Evolutionary conservation across 495 filamentous ascomycete genomes (phyloP).

Genomic region (Rusavskia elegans): DNA sequence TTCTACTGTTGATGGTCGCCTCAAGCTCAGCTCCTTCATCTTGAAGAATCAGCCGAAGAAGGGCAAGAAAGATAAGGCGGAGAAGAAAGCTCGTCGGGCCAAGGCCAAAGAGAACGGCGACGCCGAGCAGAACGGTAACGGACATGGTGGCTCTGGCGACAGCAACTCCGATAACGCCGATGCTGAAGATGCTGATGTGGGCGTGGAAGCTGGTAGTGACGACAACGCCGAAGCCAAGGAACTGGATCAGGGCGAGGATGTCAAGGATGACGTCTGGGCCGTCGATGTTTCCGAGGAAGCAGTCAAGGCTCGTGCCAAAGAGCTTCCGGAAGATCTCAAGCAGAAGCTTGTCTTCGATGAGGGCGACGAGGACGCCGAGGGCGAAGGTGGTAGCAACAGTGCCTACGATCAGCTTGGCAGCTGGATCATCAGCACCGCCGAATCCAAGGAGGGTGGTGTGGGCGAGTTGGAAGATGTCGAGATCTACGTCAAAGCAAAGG

Average conservation of each 20-base stretch:
- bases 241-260: conserved; percentile 45
- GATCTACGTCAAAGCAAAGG: conserved; percentile 87
- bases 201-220: conserved; percentile 66
- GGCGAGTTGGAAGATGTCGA: conserved; percentile 67
- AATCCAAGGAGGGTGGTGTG: conserved; percentile 50
- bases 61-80: conserved; percentile 89
- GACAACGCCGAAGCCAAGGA: conserved; percentile 72
- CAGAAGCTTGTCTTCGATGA: conserved; percentile 71
- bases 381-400: conserved; percentile 57
- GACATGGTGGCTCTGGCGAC: conserved; percentile 48
- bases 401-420: conserved; percentile 83
- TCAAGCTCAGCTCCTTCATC: conserved; percentile 95
- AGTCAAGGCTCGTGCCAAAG: conserved; percentile 81
- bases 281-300: conserved; percentile 91
- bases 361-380: conserved; percentile 71
- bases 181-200: conserved; percentile 51
- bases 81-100: conserved; percentile 64
- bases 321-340: conserved; percentile 83
- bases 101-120: conserved; percentile 72
- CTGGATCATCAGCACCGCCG: conserved; percentile 71
- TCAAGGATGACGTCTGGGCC: conserved; percentile 81
- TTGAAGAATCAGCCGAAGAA: conserved; percentile 87
- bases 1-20: conserved; percentile 73
- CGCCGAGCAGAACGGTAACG: conserved; percentile 37
- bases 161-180: conserved; percentile 66